A percentile compares a stretch with the other conserved stretches of the same genome.
These are phyloP conservation scores for Toxoplasma gondii DNA, from an alignment of 169 alveolate genomes.

Conservation along the genomic window DNA sequence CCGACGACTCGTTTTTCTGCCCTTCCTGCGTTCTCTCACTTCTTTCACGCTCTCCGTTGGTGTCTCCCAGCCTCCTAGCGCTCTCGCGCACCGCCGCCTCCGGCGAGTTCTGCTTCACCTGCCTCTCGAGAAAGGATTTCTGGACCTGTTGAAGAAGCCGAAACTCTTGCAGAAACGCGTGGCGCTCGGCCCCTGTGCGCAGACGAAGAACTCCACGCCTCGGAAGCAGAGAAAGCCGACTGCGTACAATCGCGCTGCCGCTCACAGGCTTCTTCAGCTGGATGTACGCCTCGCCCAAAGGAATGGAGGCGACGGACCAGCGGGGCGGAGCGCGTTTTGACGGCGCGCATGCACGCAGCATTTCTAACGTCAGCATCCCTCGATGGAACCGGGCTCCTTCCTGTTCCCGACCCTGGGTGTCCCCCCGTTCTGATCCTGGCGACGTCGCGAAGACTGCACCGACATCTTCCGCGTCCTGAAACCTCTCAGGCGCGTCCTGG, in stretches of 20 bases:
- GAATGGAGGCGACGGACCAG: not conserved
- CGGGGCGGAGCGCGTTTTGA: not conserved
- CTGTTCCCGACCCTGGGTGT: no score
- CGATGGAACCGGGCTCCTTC: no score
- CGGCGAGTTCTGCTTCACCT: no score
- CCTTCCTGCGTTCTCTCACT: no score
- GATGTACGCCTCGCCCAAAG: not conserved
- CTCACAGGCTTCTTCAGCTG: conserved; percentile 9
- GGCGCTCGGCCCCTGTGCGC: conserved; percentile 9
- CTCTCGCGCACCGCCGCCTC: no score
- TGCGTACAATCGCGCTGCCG: not conserved
- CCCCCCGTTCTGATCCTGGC: not conserved
- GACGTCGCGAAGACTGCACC: not conserved
- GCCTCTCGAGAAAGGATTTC: not conserved
- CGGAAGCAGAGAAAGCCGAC: not conserved
- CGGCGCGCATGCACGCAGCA: not conserved
- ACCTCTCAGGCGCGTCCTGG: not conserved
- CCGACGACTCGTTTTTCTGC: no score
- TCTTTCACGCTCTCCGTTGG: no score
- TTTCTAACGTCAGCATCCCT: no score
- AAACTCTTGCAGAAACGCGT: conserved; percentile 22
- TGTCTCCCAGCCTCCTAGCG: no score
- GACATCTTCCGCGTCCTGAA: not conserved
- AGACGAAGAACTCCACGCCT: not conserved
- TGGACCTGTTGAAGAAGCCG: not conserved